These are phyloP conservation scores for Cladosporium sp. DNA, from an alignment of 2,329 filamentous ascomycete genomes.

Conservation along the genomic window DNA sequence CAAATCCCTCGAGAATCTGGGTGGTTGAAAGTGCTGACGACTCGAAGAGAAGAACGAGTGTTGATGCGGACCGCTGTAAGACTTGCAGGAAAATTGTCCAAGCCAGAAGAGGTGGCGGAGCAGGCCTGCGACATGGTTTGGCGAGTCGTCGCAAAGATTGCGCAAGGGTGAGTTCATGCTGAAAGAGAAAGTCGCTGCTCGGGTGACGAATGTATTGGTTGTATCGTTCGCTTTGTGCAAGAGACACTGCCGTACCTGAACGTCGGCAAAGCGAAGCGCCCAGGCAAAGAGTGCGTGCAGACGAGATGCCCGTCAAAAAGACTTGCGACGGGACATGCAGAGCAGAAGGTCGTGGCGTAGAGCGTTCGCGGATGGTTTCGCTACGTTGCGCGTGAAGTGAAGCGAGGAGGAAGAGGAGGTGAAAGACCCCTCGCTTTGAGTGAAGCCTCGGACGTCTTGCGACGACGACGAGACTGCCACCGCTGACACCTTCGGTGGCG, in stretches of 20 bases:
- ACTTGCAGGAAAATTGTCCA: background rate
- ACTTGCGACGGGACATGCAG: constrained; percentile 1
- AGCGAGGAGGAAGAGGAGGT: constrained; percentile 2
- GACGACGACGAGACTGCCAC: constrained; percentile 11
- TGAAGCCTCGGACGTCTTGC: constrained; percentile 12
- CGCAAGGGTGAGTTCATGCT: background rate
- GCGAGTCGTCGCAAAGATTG: background rate
- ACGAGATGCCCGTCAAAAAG: background rate
- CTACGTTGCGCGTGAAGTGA: constrained; percentile 11
- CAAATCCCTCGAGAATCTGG: background rate
- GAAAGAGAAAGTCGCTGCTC: background rate
- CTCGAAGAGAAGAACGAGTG: background rate
- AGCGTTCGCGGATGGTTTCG: constrained; percentile 10
- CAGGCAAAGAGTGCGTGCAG: background rate
- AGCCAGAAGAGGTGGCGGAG: background rate
- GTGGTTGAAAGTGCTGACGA: background rate
- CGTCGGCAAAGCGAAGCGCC: background rate
- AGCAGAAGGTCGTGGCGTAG: constrained; percentile 5
- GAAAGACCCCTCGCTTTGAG: constrained; percentile 5
- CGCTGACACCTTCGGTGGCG: constrained; percentile 12
- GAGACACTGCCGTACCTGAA: background rate
- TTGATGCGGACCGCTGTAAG: background rate
- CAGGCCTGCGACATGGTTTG: background rate
- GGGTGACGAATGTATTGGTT: constrained; percentile 9
- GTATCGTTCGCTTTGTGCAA: constrained; percentile 6